These are phyloP conservation scores for Persicaria maculosa DNA, from an alignment of 148 eudicot species.

Conservation along the genomic window DNA sequence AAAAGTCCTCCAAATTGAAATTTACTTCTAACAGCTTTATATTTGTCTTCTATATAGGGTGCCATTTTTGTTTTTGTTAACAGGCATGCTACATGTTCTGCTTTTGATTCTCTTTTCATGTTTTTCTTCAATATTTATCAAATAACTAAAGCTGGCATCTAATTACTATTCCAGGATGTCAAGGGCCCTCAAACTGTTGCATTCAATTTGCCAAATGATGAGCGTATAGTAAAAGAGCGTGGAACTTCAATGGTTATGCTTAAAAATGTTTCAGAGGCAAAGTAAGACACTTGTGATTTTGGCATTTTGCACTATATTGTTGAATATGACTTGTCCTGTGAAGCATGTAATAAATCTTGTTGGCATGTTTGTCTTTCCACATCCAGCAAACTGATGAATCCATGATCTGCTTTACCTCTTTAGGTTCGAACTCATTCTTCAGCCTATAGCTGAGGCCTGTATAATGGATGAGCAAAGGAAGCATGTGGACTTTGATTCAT, in stretches of 20 bases:
- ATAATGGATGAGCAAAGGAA: conserved; percentile 63
- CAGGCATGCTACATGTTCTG: not conserved
- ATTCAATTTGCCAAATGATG: conserved; percentile 97
- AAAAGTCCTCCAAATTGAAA: not conserved
- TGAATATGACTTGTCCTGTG: not conserved
- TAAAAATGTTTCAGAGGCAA: conserved; percentile 97
- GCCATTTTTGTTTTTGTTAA: not conserved
- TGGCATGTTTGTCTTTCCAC: not conserved
- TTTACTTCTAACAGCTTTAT: not conserved
- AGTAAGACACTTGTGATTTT: conserved; percentile 39
- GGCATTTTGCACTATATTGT: not conserved
- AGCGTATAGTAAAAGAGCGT: conserved; percentile 87
- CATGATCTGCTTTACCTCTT: conserved; percentile 17
- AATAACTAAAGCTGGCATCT: not conserved
- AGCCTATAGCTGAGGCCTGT: conserved; percentile 80
- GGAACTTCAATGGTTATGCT: conserved; percentile 98
- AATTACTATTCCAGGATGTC: conserved; percentile 54
- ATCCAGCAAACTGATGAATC: conserved; percentile 7
- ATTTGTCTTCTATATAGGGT: too few species aligned
- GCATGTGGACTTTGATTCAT: conserved; percentile 84
- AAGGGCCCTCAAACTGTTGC: conserved; percentile 99
- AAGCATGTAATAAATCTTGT: not conserved
- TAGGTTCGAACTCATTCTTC: conserved; percentile 93
- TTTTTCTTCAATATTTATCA: not conserved
- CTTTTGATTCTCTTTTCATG: not conserved